Percentiles rank a stretch among this genome's conserved stretches.
Conservation (phyloP, 768 basidiomycete species). For the Infundibulicybe gibba region DNA sequence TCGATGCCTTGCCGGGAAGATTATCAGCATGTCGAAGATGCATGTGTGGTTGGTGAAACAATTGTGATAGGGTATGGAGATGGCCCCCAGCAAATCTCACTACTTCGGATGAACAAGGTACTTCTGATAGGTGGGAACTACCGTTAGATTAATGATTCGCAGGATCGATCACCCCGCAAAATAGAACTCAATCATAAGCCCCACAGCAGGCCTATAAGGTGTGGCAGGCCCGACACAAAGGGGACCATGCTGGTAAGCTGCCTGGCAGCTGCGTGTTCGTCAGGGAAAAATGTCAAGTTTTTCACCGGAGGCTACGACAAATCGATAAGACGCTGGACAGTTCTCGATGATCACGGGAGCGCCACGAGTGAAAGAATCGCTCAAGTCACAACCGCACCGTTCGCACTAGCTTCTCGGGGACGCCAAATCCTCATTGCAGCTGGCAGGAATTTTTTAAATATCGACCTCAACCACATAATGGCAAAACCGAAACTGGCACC, state of each 20-base stretch:
- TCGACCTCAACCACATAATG: slow-evolving; percentile 33
- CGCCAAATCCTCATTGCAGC: slow-evolving; percentile 31
- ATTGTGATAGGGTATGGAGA: slow-evolving; percentile 40
- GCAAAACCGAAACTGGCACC: slow-evolving; percentile 20
- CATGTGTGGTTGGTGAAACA: slow-evolving; percentile 34
- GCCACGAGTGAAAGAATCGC: slow-evolving; percentile 11
- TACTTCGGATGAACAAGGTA: slow-evolving; percentile 27
- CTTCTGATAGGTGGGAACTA: not conserved
- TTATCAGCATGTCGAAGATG: slow-evolving; percentile 43
- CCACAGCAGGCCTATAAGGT: not conserved
- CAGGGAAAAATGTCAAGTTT: slow-evolving; percentile 28
- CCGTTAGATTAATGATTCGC: slow-evolving; percentile 3
- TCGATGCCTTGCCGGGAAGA: slow-evolving; percentile 33
- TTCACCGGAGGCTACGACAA: slow-evolving; percentile 48
- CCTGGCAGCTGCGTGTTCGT: slow-evolving; percentile 33
- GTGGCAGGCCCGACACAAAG: not conserved
- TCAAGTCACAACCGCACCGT: slow-evolving; percentile 19
- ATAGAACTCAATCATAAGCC: slow-evolving; percentile 25
- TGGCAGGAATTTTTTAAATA: slow-evolving; percentile 26
- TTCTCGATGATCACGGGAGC: slow-evolving; percentile 21
- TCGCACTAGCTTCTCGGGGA: slow-evolving; percentile 35
- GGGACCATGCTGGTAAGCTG: slow-evolving; percentile 5
- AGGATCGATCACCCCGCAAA: slow-evolving; percentile 24
- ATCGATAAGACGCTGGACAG: slow-evolving; percentile 35
- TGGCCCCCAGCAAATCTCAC: slow-evolving; percentile 38